These are phyloP conservation scores for Magnaporthales sp. DNA, from an alignment of 2,329 filamentous ascomycete species.

Conservation along the genomic window DNA sequence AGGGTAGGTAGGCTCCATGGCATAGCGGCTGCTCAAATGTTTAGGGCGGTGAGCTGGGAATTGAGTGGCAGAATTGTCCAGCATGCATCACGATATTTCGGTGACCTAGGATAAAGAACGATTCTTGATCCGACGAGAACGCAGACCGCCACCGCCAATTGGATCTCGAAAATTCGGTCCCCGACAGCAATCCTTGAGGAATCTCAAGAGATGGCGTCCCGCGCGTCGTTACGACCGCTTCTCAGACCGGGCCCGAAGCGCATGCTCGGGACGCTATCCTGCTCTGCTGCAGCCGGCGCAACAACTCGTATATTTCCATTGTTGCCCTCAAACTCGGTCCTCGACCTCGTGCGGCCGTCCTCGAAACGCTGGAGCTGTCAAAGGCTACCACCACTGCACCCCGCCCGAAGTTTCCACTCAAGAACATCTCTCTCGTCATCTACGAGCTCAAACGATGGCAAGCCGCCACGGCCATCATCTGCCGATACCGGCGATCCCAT, in stretches of 20 bases:
- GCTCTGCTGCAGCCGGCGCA: not conserved
- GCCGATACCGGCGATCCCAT: not conserved
- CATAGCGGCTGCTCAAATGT: too few relatives aligned
- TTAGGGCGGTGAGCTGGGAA: not conserved
- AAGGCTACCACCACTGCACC: not conserved
- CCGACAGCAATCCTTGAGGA: not conserved
- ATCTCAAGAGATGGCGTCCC: constrained; percentile 1
- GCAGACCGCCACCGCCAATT: not conserved
- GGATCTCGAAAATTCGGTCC: too few relatives aligned
- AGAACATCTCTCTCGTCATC: not conserved
- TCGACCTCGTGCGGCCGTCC: not conserved
- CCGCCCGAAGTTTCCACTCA: not conserved
- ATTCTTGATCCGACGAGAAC: not conserved
- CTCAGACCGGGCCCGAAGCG: not conserved
- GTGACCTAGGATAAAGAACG: not conserved
- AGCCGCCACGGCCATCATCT: not conserved
- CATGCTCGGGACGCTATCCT: constrained; percentile 3
- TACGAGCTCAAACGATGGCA: not conserved
- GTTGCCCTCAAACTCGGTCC: not conserved
- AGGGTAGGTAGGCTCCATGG: not conserved
- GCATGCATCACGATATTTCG: not conserved
- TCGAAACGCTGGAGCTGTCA: not conserved
- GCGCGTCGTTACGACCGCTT: constrained; percentile 2
- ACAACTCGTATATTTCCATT: not conserved
- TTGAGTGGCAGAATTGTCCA: not conserved